Evolutionary conservation across 768 basidiomycete species (phyloP), one percentile per base, ranked within the genome.

Genomic region (Pulveroboletus frians): DNA sequence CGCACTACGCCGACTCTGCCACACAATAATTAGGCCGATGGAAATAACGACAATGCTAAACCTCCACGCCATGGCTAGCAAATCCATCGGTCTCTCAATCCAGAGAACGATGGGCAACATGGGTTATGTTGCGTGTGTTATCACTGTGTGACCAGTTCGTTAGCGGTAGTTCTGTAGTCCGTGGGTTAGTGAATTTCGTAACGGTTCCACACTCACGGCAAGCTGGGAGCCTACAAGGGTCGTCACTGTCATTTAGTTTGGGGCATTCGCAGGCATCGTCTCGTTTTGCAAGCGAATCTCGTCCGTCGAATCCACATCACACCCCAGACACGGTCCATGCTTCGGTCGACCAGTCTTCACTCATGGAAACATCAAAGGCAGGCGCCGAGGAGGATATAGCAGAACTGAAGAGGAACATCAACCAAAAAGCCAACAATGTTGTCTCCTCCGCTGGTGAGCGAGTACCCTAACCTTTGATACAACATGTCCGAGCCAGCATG

Each of bases 351-450:
- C 17, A 11, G 18, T 36, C 18, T 35, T 42, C 14, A 47, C 35
- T 41, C 47, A 65, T 63, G 63, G 46, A 48, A 10, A 26, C 31
- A 37, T 21, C 51, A 18, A 58, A 60, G 17, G 55, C 48, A 10
- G 34, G n/a, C n/a, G 49, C 34, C n/a, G 62, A 69, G 39, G 68
- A 73, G 15, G 69, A 74, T 57, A 63, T 71, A 11, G 81, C 76
- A 31, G 79, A 84, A 55, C 56, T 79, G 49, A 81, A 71, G 68
- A 81, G 79, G 52, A 75, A 73, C 13, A 50, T 75, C 5, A 63
- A 55, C 37, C 61, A 58, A 37, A 58, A 55, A 39, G 67, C 64
- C 15, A 27, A 29, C 15, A 45, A 23, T 36, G 37, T 35, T 10
- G 34, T 47, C 17, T 51, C 59, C 20, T 69, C 68, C 2, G 51